A percentile compares a stretch with the other conserved stretches of the same genome.
phyloP scores from a whole-genome alignment of 176 grass and related monocot genomes.

The Carex scoparia region DNA sequence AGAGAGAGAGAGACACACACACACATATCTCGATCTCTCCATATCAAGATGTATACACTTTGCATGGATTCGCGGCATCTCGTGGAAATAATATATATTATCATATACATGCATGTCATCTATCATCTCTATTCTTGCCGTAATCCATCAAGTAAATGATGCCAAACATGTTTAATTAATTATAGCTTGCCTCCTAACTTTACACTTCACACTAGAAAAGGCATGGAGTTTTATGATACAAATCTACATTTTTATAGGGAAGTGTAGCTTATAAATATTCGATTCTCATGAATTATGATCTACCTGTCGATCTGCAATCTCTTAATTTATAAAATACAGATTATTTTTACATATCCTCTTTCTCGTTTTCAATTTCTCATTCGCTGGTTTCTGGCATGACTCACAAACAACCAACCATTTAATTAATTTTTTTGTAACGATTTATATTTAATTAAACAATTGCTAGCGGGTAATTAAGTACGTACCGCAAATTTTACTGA shows the following conservation, averaged over 20 bases:
- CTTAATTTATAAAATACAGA: not conserved
- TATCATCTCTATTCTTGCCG: not conserved
- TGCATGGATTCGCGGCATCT: conserved; percentile 11
- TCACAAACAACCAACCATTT: not conserved
- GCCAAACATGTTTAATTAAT: conserved; percentile 11
- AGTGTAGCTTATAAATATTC: not conserved
- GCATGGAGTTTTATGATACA: not conserved
- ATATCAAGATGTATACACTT: not conserved
- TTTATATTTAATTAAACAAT: not conserved
- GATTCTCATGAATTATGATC: not conserved
- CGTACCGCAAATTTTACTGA: too few species aligned
- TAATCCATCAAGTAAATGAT: conserved; percentile 2
- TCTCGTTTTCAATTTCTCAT: not conserved
- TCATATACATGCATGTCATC: not conserved
- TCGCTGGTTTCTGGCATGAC: not conserved
- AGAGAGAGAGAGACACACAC: too few species aligned
- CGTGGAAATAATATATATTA: conserved; percentile 10
- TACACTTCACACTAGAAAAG: conserved; percentile 3
- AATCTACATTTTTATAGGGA: not conserved
- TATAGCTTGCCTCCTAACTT: not conserved
- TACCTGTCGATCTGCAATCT: not conserved
- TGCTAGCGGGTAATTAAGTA: too few species aligned
- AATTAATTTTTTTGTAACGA: not conserved
- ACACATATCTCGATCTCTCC: not conserved
- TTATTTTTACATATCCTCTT: not conserved